These are phyloP conservation scores for Scedosporium boydii DNA, from an alignment of 2,329 filamentous ascomycete genomes.

Conservation along the genomic window DNA sequence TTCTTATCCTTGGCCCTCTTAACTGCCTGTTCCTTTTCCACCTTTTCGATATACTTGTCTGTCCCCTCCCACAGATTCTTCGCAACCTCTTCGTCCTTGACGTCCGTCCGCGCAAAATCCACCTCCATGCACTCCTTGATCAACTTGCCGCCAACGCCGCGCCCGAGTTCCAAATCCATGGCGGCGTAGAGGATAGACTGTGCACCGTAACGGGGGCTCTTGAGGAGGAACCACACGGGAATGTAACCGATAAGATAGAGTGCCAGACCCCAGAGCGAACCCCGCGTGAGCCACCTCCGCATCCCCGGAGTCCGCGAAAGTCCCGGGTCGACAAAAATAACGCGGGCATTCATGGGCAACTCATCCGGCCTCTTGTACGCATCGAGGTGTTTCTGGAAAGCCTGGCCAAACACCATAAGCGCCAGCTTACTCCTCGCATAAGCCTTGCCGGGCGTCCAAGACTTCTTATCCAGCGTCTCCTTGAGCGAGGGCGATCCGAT, in stretches of 20 bases:
- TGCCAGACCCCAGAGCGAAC: conserved; percentile 69
- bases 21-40: conserved; percentile 70
- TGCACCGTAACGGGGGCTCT: conserved; percentile 72
- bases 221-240: conserved; percentile 79
- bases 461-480: conserved; percentile 36
- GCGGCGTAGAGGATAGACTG: conserved; percentile 79
- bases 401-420: conserved; percentile 77
- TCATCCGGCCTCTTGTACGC: conserved; percentile 76
- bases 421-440: conserved; percentile 66
- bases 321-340: conserved; percentile 82
- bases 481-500: conserved; percentile 63
- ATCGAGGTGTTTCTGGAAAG: conserved; percentile 88
- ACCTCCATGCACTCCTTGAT: conserved; percentile 85
- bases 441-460: conserved; percentile 45
- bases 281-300: conserved; percentile 76
- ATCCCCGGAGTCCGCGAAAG: conserved; percentile 78
- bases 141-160: conserved; percentile 56
- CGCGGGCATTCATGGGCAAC: conserved; percentile 70
- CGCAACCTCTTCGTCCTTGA: conserved; percentile 68
- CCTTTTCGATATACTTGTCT: conserved; percentile 70
- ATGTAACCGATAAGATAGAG: conserved; percentile 72
- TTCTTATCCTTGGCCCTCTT: conserved; percentile 34
- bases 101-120: conserved; percentile 60
- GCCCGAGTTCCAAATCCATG: conserved; percentile 67
- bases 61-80: conserved; percentile 87